Evolutionary conservation across 352 stramenopile species (phyloP).

Genomic region (Synura sp.): DNA sequence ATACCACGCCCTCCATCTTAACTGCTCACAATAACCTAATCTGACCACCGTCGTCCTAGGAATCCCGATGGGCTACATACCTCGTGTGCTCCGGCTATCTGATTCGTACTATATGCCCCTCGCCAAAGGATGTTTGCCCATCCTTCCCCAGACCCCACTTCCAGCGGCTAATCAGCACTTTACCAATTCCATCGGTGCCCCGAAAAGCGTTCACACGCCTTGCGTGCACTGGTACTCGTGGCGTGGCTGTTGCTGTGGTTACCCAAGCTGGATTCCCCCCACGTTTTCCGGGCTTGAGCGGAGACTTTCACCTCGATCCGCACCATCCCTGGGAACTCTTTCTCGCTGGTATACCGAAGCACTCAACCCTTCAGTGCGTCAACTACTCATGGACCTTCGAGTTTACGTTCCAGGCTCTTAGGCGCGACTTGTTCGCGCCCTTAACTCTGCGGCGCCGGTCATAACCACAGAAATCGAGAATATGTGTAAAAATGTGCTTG

Average conservation of each 20-base stretch:
- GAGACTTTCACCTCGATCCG: conserved; percentile 16
- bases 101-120: not conserved
- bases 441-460: not conserved
- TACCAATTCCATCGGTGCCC: not conserved
- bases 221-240: conserved; percentile 7
- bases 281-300: not conserved
- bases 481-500: not conserved
- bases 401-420: not conserved
- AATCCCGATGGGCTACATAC: not conserved
- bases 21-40: not conserved
- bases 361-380: not conserved
- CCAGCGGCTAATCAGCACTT: not conserved
- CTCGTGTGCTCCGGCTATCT: not conserved
- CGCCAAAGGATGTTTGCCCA: not conserved
- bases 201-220: conserved; percentile 3
- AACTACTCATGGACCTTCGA: conserved; percentile 8
- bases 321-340: not conserved
- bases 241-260: not conserved
- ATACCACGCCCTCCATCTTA: not conserved
- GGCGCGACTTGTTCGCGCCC: not conserved
- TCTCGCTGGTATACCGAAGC: not conserved
- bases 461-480: not conserved
- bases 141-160: conserved; percentile 12
- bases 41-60: not conserved
- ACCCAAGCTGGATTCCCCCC: conserved; percentile 1